Conservation (phyloP, 2,329 filamentous ascomycete species). For the Paraphoma sp. region DNA sequence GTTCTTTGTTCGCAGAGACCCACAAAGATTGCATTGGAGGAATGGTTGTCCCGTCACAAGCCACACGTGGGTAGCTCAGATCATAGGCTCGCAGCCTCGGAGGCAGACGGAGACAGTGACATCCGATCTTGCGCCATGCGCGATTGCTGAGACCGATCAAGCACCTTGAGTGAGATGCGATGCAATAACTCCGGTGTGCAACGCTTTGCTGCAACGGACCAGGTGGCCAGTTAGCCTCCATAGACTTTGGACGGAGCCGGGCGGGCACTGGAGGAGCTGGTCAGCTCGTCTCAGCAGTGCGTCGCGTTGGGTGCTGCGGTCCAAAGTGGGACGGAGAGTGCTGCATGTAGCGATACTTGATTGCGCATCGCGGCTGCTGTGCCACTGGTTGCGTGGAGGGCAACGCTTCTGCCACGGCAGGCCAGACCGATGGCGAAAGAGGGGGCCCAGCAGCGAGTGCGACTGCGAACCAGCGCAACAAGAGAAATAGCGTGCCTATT, state of each 20-base stretch:
- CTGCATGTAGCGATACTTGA: neutral
- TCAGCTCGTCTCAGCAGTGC: neutral
- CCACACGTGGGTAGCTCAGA: neutral
- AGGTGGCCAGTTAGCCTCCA: neutral
- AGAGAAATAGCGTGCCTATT: neutral
- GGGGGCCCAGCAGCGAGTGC: neutral
- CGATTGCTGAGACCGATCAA: neutral
- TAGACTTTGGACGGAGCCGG: neutral
- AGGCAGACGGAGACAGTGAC: neutral
- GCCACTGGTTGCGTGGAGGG: slow-evolving; percentile 18
- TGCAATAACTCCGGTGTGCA: neutral
- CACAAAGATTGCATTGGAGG: neutral
- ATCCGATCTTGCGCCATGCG: neutral
- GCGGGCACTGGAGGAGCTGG: neutral
- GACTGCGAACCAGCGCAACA: neutral
- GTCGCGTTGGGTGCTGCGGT: neutral
- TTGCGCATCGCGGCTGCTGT: slow-evolving; percentile 6
- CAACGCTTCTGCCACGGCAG: slow-evolving; percentile 3
- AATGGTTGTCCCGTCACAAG: neutral
- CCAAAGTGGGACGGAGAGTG: neutral
- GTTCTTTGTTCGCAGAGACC: neutral
- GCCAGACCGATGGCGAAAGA: slow-evolving; percentile 1
- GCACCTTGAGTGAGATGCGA: neutral
- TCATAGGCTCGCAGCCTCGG: neutral
- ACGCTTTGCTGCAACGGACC: neutral